These are phyloP conservation scores for Phytophthora colocasiae DNA, from an alignment of 352 stramenopile genomes.

Conservation along the genomic window DNA sequence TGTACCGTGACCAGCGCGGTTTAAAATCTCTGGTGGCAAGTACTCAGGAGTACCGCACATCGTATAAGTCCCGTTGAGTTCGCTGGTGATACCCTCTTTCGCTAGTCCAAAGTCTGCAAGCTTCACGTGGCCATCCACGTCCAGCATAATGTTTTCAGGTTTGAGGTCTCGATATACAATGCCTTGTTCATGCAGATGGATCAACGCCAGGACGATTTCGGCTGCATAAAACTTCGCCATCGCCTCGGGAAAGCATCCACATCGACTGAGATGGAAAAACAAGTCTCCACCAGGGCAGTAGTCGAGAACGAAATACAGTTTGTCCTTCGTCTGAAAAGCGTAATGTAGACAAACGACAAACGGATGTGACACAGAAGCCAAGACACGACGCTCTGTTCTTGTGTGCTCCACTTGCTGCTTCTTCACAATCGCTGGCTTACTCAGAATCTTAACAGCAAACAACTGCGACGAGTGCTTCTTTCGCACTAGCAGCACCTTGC, in stretches of 20 bases:
- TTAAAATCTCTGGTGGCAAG: conserved; percentile 84
- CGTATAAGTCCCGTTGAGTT: conserved; percentile 81
- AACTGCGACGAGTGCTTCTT: conserved; percentile 82
- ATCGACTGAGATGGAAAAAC: conserved; percentile 82
- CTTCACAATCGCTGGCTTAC: conserved; percentile 79
- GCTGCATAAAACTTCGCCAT: conserved; percentile 88
- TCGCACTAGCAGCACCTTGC: conserved; percentile 91
- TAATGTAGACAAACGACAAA: conserved; percentile 92
- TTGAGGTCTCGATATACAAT: conserved; percentile 89
- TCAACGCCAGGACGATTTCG: conserved; percentile 86
- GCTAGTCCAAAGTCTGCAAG: conserved; percentile 84
- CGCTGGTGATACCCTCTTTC: conserved; percentile 76
- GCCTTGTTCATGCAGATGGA: conserved; percentile 86
- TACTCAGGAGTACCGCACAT: conserved; percentile 92
- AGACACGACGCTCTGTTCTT: conserved; percentile 81
- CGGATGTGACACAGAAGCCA: conserved; percentile 82
- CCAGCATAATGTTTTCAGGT: conserved; percentile 89
- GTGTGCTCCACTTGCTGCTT: conserved; percentile 89
- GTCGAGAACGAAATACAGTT: conserved; percentile 89
- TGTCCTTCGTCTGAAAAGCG: conserved; percentile 87
- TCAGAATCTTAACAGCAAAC: conserved; percentile 88
- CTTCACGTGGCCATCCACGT: conserved; percentile 86
- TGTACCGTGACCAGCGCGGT: conserved; percentile 75
- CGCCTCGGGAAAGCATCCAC: conserved; percentile 79
- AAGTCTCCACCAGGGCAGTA: conserved; percentile 88